Percentiles rank a stretch among this genome's conserved stretches.
These are phyloP conservation scores for Globisporangium paroecandrum DNA, from an alignment of 352 stramenopile genomes.

Conservation along the genomic window DNA sequence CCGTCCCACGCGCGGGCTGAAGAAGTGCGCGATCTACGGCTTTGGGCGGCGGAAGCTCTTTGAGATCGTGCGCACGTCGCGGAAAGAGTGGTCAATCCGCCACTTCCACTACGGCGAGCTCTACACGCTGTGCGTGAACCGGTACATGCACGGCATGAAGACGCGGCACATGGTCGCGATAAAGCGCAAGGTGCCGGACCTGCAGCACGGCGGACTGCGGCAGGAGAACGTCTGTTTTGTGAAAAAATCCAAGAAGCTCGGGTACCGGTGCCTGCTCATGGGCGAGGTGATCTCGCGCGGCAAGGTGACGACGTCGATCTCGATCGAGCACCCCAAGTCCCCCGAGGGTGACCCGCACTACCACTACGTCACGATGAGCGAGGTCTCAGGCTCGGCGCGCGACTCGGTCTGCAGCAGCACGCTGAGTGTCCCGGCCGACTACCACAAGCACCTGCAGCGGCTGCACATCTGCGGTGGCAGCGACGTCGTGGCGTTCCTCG, in stretches of 20 bases:
- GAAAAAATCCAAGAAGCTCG: conserved; percentile 65
- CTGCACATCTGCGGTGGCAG: conserved; percentile 72
- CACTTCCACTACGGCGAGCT: conserved; percentile 59
- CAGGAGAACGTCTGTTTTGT: conserved; percentile 80
- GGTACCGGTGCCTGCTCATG: conserved; percentile 75
- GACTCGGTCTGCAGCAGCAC: conserved; percentile 72
- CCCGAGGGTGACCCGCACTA: conserved; percentile 48
- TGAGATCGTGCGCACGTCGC: conserved; percentile 66
- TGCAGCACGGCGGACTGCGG: conserved; percentile 45
- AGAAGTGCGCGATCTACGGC: conserved; percentile 70
- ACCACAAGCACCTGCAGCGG: conserved; percentile 70
- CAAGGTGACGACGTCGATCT: conserved; percentile 72
- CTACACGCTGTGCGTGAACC: conserved; percentile 61
- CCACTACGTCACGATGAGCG: conserved; percentile 80
- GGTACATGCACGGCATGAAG: conserved; percentile 63
- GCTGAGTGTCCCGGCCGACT: conserved; percentile 59
- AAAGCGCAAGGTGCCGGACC: conserved; percentile 54
- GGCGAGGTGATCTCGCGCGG: conserved; percentile 79
- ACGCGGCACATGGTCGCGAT: conserved; percentile 76
- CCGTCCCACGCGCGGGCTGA: conserved; percentile 51
- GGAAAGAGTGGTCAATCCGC: conserved; percentile 69
- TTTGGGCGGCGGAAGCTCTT: conserved; percentile 78
- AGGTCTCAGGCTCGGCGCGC: conserved; percentile 52
- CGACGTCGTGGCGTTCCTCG: conserved; percentile 71
- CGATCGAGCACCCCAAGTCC: conserved; percentile 54